Base-by-base conservation (phyloP, 2,329 filamentous ascomycete species). In the Clarireedia monteithiana region DNA sequence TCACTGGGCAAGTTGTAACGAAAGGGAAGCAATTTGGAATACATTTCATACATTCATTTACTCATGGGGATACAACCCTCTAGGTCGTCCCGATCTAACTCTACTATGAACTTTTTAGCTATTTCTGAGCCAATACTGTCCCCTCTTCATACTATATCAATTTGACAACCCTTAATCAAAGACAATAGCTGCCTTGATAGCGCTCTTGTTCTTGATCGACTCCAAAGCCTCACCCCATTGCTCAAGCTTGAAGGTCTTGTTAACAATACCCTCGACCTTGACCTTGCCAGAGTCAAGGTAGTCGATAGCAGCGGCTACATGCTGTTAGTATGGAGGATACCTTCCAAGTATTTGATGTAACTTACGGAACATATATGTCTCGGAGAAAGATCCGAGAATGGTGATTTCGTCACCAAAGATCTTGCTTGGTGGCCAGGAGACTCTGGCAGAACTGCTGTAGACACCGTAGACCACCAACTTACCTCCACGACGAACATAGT, bases 161-260 rank as follows among this genome's bases (percentile, higher is more conserved):
- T 20, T 15, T 23, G 9, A 38, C 17, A 23, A 23, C 27, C 36
- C 42, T 47, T 58, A 82, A 59, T 88, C 84, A 64, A 87, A 88
- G 48, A 83, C 79, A 69, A 89, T 88, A 15, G 83, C 84, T 52
- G 85, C 85, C 76, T 89, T 89, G 68, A 89, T 87, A 58, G 84
- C 85, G 53, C 74, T 80, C 76, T 88, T 88, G 72, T 86, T 84
- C 66, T 77, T 81, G 15, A 89, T 88, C 56, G 81, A 78, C 69
- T 88, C 81, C 62, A 89, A 73, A 59, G 84, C 86, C 68, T 87
- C 82, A 47, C 75, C 81, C 78, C 84, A 89, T 68, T 89, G 78
- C 67, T 89, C 85, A n/a, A 89, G 74, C 72, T 78, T 84, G 74
- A 84, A 89, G 5, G 77, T 80, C 75, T 87, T 88, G 73, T 88